phyloP scores from a whole-genome alignment of 192 early-diverging fungal genomes.

The Funneliformis geosporum region DNA sequence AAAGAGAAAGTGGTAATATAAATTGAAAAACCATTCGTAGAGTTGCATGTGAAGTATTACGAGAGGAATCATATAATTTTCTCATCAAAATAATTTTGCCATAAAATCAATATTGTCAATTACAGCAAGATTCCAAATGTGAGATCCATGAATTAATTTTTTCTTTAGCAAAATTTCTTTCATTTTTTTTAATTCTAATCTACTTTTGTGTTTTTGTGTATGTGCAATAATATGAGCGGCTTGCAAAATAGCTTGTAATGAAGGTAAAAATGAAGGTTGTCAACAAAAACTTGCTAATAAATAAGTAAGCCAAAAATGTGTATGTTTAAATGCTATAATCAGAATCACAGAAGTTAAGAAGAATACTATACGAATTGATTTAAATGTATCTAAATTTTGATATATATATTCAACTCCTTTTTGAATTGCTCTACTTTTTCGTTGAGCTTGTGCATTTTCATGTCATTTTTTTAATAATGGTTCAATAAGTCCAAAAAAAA shows the following conservation, averaged over 20 bases:
- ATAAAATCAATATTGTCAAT: background rate
- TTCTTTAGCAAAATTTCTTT: background rate
- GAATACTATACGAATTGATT: background rate
- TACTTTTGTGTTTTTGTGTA: background rate
- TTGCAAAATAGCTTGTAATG: background rate
- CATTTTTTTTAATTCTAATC: conserved; percentile 1
- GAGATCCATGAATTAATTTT: background rate
- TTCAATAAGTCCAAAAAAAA: background rate
- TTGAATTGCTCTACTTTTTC: background rate
- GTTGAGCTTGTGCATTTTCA: background rate
- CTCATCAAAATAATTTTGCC: too few relatives aligned
- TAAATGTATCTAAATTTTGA: too few relatives aligned
- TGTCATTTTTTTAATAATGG: background rate
- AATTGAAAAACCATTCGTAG: too few relatives aligned
- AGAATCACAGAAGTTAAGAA: conserved; percentile 12
- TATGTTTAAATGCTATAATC: background rate
- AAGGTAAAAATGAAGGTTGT: background rate
- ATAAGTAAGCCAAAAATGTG: background rate
- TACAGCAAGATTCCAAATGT: conserved; percentile 17
- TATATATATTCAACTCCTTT: background rate
- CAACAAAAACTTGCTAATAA: background rate
- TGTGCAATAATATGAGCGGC: background rate
- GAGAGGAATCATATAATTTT: too few relatives aligned
- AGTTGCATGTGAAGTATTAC: too few relatives aligned
- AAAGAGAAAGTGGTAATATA: too few relatives aligned